Percentiles rank a stretch among this genome's conserved stretches.
phyloP scores from a whole-genome alignment of 2,329 filamentous ascomycete species.

The Paradendryphiella salina region DNA sequence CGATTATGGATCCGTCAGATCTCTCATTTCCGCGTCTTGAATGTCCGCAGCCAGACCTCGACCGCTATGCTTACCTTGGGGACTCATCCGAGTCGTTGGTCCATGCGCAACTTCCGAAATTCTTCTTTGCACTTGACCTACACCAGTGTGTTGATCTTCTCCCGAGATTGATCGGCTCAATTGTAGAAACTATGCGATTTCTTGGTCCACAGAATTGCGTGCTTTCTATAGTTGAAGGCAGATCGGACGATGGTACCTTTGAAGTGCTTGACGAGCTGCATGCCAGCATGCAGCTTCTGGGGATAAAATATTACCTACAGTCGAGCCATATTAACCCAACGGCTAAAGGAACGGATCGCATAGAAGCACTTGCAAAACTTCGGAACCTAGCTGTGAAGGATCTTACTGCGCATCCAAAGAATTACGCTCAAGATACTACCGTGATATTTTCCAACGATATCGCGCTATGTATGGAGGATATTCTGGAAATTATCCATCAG shows the following conservation, averaged over 20 bases:
- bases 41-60: conserved; percentile 20
- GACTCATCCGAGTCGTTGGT: conserved; percentile 5
- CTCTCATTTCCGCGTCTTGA: conserved; percentile 21
- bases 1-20: conserved; percentile 25
- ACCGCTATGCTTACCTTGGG: conserved; percentile 24
- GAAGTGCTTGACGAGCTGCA: conserved; percentile 54
- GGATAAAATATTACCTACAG: conserved; percentile 50
- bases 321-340: conserved; percentile 52
- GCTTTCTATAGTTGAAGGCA: conserved; percentile 60
- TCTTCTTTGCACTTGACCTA: conserved; percentile 59
- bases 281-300: conserved; percentile 43
- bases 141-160: conserved; percentile 53
- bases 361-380: conserved; percentile 54
- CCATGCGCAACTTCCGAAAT: conserved; percentile 15
- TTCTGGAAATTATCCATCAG: conserved; percentile 61
- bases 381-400: conserved; percentile 59
- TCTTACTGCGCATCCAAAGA: conserved; percentile 63
- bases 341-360: conserved; percentile 45
- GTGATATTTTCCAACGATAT: conserved; percentile 89
- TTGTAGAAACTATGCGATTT: conserved; percentile 56
- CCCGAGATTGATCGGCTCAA: conserved; percentile 56
- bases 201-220: conserved; percentile 57
- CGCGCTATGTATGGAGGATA: conserved; percentile 52
- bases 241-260: conserved; percentile 59
- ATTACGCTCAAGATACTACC: conserved; percentile 95